Base-by-base conservation (phyloP, 2,329 filamentous ascomycete species). In the Exophiala sideris region DNA sequence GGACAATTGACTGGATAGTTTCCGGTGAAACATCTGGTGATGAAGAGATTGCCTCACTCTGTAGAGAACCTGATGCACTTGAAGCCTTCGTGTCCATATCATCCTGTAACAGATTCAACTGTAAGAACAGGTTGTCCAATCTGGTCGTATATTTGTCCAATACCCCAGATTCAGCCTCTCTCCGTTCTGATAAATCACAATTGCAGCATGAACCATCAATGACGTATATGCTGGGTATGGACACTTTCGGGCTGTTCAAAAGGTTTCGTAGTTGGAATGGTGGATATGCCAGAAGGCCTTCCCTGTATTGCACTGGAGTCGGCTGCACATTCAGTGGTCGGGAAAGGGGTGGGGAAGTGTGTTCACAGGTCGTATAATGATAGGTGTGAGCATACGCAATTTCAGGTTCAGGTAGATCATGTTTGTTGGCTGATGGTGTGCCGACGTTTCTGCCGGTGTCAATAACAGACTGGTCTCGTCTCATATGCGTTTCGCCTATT, bases 241-340 rank as follows among this genome's bases (percentile, higher is more conserved):
- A 9, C 24, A 10, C 33, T 24, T 14, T 18, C 7, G n/a, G 20
- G 35, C 40, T 48, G 12, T 10, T 5, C 29, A 24, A 16, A 34
- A 20, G 40, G 9, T 2, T 39, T 18, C 36, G 50, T 7, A 59
- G 45, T 29, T 56, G 38, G 7, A 18, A 45, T 10, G 58, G 55
- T 8, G 42, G 51, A n/a, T 46, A 55, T 10, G 45, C 42, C 14
- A 61, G 48, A 2, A 59, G 50, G 14, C 44, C 39, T 7, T 58
- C 24, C 16, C 48, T 33, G 33, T 55, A 56, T 21, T 21, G 32
- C 7, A 47, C 56, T 5, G 45, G 32, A 20, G 18, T 45, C 14
- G 60, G 58, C 24, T 59, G 54, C 2, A 52, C 52, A 40, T 64
- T 60, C n/a, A 64, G 56, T 7, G 61, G 61, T 11, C 58, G 50